phyloP scores from a whole-genome alignment of 805 yeast species.

The Wickerhamomyces subpelliculosus region DNA sequence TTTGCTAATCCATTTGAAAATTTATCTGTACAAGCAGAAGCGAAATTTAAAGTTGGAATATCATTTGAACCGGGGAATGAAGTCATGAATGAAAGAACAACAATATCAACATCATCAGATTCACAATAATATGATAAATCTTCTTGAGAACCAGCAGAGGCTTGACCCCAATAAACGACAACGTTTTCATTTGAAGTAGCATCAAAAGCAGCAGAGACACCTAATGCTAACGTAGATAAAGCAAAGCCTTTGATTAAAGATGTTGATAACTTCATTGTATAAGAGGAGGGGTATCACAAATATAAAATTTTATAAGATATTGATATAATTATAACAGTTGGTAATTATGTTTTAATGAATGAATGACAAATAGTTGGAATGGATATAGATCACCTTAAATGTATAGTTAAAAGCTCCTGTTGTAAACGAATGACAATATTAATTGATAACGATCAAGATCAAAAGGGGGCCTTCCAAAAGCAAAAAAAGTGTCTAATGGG shows the following conservation, averaged over 20 bases:
- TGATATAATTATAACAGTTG: too few relatives aligned
- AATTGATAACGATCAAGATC: too few relatives aligned
- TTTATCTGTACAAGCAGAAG: slow-evolving; percentile 38
- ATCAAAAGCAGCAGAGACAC: slow-evolving; percentile 23
- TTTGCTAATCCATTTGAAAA: slow-evolving; percentile 34
- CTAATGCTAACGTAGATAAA: slow-evolving; percentile 3
- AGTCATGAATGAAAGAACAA: slow-evolving; percentile 63
- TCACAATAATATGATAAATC: slow-evolving; percentile 51
- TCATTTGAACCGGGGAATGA: slow-evolving; percentile 40
- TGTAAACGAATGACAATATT: too few relatives aligned
- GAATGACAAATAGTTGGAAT: neutral
- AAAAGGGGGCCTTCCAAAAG: too few relatives aligned
- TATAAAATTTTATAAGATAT: neutral
- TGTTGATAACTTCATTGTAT: slow-evolving; percentile 4
- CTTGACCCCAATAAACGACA: slow-evolving; percentile 89
- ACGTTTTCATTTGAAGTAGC: slow-evolving; percentile 45
- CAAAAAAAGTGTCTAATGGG: too few relatives aligned
- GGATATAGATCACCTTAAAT: too few relatives aligned
- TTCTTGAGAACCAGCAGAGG: slow-evolving; percentile 56
- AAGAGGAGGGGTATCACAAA: neutral
- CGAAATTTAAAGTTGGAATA: slow-evolving; percentile 44
- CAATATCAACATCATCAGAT: slow-evolving; percentile 61
- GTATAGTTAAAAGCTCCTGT: too few relatives aligned
- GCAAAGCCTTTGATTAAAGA: slow-evolving; percentile 4
- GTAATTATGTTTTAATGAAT: neutral